Evolutionary conservation across 176 grass and related monocot species (phyloP).

Genomic region (Puya raimondii): DNA sequence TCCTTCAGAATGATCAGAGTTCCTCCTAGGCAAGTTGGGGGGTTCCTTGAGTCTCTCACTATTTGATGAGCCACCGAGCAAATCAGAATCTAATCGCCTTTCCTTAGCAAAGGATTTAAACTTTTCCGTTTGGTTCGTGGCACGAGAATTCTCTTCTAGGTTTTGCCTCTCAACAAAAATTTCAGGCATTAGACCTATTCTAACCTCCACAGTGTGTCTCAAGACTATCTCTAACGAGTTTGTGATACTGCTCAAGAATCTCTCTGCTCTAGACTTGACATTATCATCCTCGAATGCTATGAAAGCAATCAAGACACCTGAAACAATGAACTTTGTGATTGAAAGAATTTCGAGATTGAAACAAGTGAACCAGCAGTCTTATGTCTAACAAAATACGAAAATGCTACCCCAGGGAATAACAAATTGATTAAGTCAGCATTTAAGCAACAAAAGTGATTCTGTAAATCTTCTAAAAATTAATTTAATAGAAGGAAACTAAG

Average conservation of each 20-base stretch:
- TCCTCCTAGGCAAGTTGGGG: conserved; percentile 31
- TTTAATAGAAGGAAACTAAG: not conserved
- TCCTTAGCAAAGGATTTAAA: conserved; percentile 5
- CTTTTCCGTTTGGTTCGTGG: not conserved
- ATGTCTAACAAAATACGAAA: not conserved
- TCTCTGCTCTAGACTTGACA: conserved; percentile 61
- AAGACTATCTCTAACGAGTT: conserved; percentile 72
- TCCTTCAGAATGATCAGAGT: conserved; percentile 25
- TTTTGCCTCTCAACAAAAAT: conserved; percentile 12
- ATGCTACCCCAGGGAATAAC: not conserved
- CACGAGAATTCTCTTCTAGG: conserved; percentile 9
- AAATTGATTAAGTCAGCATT: not conserved
- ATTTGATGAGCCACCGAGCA: conserved; percentile 25
- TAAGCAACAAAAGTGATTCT: not conserved
- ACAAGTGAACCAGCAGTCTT: not conserved
- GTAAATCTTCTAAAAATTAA: not conserved
- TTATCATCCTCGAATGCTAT: conserved; percentile 55
- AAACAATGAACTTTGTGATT: conserved; percentile 13
- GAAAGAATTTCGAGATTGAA: not conserved
- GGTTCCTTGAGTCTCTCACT: conserved; percentile 30
- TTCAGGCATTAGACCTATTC: conserved; percentile 38
- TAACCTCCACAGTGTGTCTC: conserved; percentile 53
- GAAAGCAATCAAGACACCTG: conserved; percentile 44
- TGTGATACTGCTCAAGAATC: conserved; percentile 85
- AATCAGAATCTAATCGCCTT: conserved; percentile 25